These are phyloP conservation scores for Chlamydomonas sp. DNA, from an alignment of 139 green algal genomes.

Conservation along the genomic window DNA sequence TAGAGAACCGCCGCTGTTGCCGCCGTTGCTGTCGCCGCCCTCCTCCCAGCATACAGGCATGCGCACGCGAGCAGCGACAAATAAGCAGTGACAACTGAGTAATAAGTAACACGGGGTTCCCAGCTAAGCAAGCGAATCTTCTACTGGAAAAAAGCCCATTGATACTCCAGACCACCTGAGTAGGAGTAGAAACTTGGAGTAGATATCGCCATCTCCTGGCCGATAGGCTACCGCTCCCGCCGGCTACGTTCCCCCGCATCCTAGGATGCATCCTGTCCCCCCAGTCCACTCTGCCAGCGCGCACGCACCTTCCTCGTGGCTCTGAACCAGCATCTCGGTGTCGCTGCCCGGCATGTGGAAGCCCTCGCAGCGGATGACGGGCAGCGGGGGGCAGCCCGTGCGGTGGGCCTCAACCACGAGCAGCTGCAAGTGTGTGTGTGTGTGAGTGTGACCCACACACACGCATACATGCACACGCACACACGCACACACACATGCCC, in stretches of 20 bases:
- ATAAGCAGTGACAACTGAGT: not conserved
- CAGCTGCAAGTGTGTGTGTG: too few species aligned
- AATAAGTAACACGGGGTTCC: too few species aligned
- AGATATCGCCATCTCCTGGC: not conserved
- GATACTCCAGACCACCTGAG: not conserved
- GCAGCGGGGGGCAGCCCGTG: not conserved
- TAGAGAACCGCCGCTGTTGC: not conserved
- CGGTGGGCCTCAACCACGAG: too few species aligned
- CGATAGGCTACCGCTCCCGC: not conserved
- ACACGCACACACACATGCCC: too few species aligned
- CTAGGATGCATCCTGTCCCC: not conserved
- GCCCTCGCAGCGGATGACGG: not conserved
- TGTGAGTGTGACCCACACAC: too few species aligned
- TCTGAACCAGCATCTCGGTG: constrained; percentile 10
- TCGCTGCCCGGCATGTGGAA: constrained; percentile 8
- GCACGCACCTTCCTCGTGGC: constrained; percentile 3
- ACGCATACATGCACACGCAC: too few species aligned
- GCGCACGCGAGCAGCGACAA: not conserved
- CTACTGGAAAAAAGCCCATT: too few species aligned
- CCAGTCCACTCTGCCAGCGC: not conserved
- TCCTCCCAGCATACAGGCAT: not conserved
- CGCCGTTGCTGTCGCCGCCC: not conserved
- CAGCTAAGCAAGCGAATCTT: too few species aligned
- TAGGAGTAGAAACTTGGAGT: not conserved
- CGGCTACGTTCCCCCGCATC: not conserved